phyloP scores from a whole-genome alignment of 169 alveolate genomes.

The Cryptosporidium tyzzeri region DNA sequence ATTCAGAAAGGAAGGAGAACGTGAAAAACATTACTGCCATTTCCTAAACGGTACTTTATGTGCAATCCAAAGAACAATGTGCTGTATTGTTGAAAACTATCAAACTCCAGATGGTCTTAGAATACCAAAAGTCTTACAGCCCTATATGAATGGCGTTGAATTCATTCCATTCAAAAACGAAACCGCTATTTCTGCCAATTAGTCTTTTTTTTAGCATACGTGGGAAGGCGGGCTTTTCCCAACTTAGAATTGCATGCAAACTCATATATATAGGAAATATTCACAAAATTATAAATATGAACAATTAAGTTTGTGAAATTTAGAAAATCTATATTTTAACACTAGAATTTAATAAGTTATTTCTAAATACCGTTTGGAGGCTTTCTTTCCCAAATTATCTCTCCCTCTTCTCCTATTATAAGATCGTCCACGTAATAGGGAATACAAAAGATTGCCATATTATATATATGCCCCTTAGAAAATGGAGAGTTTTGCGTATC shows the following conservation, averaged over 20 bases:
- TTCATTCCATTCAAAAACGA: slow-evolving; percentile 85
- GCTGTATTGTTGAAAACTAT: slow-evolving; percentile 96
- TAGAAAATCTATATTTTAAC: neutral
- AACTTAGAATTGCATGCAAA: neutral
- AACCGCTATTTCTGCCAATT: neutral
- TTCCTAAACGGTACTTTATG: slow-evolving; percentile 98
- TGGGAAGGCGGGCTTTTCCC: slow-evolving; percentile 2
- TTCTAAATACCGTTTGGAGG: neutral
- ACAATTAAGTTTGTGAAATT: neutral
- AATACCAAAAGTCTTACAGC: slow-evolving; percentile 93
- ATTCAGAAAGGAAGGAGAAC: slow-evolving; percentile 84
- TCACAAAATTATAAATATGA: neutral
- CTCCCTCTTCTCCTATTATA: slow-evolving; percentile 61
- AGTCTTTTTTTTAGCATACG: neutral
- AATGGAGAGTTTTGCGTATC: slow-evolving; percentile 58
- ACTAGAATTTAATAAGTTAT: neutral
- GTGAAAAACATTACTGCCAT: slow-evolving; percentile 92
- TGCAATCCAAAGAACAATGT: slow-evolving; percentile 97
- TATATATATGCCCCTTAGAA: slow-evolving; percentile 57
- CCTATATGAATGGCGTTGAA: slow-evolving; percentile 91
- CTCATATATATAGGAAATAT: neutral
- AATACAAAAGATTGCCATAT: slow-evolving; percentile 65
- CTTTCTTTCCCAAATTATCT: slow-evolving; percentile 66
- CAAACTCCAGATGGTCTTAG: slow-evolving; percentile 94
- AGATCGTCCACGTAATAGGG: slow-evolving; percentile 71